phyloP scores from a whole-genome alignment of 1,284 basidiomycete species.

The Cutaneotrichosporon mucoides region DNA sequence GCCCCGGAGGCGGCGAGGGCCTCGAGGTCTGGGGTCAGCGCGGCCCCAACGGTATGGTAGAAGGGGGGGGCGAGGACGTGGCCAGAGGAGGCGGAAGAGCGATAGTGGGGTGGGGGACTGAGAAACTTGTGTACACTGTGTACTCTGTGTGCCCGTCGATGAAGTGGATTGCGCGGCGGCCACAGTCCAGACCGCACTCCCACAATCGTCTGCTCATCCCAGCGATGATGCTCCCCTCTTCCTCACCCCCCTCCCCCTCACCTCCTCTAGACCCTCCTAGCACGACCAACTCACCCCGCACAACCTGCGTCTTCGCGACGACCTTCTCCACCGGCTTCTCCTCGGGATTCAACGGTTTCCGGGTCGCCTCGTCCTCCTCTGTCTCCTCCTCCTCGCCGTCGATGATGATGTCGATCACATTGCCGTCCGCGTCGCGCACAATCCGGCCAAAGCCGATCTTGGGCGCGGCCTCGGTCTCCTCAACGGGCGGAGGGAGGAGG shows the following conservation, averaged over 20 bases:
- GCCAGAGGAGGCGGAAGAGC: no score
- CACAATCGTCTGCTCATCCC: no score
- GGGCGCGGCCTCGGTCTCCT: slow-evolving; percentile 34
- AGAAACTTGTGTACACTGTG: no score
- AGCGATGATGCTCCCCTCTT: no score
- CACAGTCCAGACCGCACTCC: no score
- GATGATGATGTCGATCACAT: slow-evolving; percentile 71
- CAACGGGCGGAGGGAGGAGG: slow-evolving; percentile 54
- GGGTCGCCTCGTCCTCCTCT: slow-evolving; percentile 29
- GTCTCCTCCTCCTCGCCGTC: slow-evolving; percentile 56
- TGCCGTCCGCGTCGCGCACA: slow-evolving; percentile 74
- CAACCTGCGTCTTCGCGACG: slow-evolving; percentile 48
- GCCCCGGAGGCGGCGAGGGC: slow-evolving; percentile 32
- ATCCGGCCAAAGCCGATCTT: slow-evolving; percentile 80
- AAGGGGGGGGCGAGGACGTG: no score
- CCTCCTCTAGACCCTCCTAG: background rate
- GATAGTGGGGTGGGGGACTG: background rate
- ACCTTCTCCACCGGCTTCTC: slow-evolving; percentile 33
- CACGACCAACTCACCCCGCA: slow-evolving; percentile 39
- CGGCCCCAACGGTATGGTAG: no score
- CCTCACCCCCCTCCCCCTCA: background rate
- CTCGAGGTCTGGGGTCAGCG: slow-evolving; percentile 42
- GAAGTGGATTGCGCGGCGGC: no score
- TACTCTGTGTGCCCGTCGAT: no score
- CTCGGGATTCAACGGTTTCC: slow-evolving; percentile 19